Evolutionary conservation across 768 basidiomycete genomes (phyloP), one percentile per base, ranked within the genome.

Genomic region (Candolleomyces aberdarensis): DNA sequence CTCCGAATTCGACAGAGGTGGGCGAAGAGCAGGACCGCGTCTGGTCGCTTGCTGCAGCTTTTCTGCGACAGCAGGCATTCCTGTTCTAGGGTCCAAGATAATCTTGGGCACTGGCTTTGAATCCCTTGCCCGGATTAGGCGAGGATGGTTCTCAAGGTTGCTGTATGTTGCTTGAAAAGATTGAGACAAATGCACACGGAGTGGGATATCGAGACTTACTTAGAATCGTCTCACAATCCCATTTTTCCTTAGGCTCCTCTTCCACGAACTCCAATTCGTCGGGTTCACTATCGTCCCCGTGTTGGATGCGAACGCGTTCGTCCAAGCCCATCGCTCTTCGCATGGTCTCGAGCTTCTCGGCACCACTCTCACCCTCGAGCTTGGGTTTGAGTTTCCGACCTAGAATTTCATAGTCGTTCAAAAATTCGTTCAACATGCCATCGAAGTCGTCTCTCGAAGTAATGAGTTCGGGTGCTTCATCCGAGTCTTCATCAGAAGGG

Each of bases 61-160:
- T n/a, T 76, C 74, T 8, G 71, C 65, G 29, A 89, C 76, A 31
- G 76, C 71, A 3, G 94, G 94, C 9, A 95, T 75, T 3, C 93
- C 94, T 0, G 91, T 94, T 64, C 83, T 87, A 1, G 85, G 80
- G 69, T 96, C 88, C 31, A 96, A 76, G 31, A 72, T 68, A 64
- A 96, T 92, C 71, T 84, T 89, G 0, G 87, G 79, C 0, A 82
- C 80, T 20, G 76, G 74, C 67, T 77, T 80, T 44, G 74, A 68
- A 61, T 85, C 80, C 39, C 87, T 79, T 19, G 87, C 85, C 26
- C 85, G 83, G 61, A 99, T 95, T 36, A 97, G 76, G 9, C 89
- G 85, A 0, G 97, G 97, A 71, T 98, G 97, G 68, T 99, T 99
- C 71, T 97, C 97, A 7, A 98, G 80, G 69, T 97, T 99, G n/a